These are phyloP conservation scores for Amauroascus niger DNA, from an alignment of 2,329 filamentous ascomycete species.

Conservation along the genomic window DNA sequence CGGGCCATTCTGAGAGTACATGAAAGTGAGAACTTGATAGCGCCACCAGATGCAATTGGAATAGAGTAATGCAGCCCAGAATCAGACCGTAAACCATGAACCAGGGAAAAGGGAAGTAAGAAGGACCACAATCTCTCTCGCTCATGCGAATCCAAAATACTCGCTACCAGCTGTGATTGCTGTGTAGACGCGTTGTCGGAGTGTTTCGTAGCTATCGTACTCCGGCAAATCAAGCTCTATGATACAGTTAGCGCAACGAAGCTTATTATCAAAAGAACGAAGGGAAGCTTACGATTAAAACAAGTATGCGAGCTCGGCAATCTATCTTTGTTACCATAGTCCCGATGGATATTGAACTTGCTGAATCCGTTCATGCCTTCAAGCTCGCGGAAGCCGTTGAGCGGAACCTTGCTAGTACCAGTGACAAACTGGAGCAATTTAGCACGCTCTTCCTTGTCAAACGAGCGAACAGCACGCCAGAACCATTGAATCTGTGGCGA, in stretches of 20 bases:
- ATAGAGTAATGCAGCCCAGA: conserved; percentile 15
- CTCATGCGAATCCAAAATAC: conserved; percentile 89
- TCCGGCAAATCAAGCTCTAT: conserved; percentile 94
- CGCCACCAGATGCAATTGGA: conserved; percentile 17
- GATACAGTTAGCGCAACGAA: conserved; percentile 27
- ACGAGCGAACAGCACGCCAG: conserved; percentile 93
- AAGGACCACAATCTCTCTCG: conserved; percentile 17
- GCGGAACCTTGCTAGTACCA: conserved; percentile 92
- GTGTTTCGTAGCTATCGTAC: conserved; percentile 88
- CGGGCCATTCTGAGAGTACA: conserved; percentile 16
- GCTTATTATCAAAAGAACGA: not conserved
- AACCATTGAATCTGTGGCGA: conserved; percentile 99
- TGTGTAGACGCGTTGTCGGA: conserved; percentile 80
- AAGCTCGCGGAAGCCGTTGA: conserved; percentile 97
- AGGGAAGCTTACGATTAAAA: conserved; percentile 79
- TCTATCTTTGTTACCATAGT: conserved; percentile 92
- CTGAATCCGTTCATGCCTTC: conserved; percentile 99
- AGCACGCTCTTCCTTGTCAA: conserved; percentile 96
- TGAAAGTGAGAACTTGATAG: conserved; percentile 12
- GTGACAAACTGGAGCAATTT: conserved; percentile 98
- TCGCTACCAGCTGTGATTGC: conserved; percentile 97
- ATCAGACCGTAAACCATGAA: conserved; percentile 13
- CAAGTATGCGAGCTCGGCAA: conserved; percentile 95
- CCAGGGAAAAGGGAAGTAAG: not conserved
- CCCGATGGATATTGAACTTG: conserved; percentile 96